Base-by-base conservation (phyloP, 2,329 filamentous ascomycete genomes). In the Didymellaceae sp. region DNA sequence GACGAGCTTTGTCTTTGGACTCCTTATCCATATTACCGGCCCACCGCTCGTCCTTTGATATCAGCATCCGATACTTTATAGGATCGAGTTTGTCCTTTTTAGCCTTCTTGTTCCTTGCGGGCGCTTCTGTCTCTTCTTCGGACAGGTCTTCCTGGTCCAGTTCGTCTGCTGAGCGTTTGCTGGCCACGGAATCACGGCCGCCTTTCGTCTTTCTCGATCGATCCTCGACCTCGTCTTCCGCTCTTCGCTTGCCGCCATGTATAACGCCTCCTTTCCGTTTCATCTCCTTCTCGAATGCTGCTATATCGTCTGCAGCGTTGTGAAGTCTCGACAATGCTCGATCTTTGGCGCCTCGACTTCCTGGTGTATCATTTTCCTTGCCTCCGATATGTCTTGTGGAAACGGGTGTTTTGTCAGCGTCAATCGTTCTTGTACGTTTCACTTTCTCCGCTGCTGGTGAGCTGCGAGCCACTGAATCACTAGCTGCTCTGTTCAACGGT, bases 241-340 rank as follows among this genome's bases (percentile, higher is more conserved):
- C 67, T 49, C 57, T 70, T 52, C 73, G 75, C 64, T 67, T 66
- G 44, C 61, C 70, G 26, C 84, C 84, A 58, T 86, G 82, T 9
- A 84, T 76, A 3, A 88, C 82, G 31, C 86, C 86, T 11, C 86
- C 86, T 35, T 82, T 83, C 16, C 94, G 86, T 76, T 96, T 97
- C 78, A 84, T 91, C 75, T 99, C 94, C 69, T 94, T 96, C 67
- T 97, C 89, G 66, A 94, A 99, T 24, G 95, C 78, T 2, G 87
- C 88, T 65, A 97, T 91, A 67, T 99, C 94, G 0, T 87, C 83
- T 1, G 90, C 91, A 49, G 93, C 79, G 26, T 84, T 82, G 45
- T 94, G 90, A 6, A 97, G 76, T 57, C 84, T 86, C 25, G 86
- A 84, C n/a, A 88, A 77, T 10, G 94, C 94, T 66, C 89, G 88